phyloP scores from a whole-genome alignment of 1,284 basidiomycete species.

The Tausonia pullulans region DNA sequence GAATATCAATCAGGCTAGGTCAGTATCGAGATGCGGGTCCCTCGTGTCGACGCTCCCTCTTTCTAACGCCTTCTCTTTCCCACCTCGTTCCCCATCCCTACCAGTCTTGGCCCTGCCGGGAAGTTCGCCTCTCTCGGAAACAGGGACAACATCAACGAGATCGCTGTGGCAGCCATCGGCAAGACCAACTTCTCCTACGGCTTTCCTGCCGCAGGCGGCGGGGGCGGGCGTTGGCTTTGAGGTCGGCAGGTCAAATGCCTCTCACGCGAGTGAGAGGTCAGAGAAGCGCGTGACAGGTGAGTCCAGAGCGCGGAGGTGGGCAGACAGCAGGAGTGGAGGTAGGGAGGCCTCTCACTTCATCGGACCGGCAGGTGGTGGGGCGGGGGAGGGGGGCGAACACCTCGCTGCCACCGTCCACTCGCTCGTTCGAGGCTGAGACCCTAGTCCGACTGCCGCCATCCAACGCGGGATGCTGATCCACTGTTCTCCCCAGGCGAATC shows the following conservation, averaged over 20 bases:
- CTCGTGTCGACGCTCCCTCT: neutral
- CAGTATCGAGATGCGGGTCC: neutral
- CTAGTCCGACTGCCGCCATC: too few species aligned
- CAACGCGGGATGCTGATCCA: too few species aligned
- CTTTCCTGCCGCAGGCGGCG: constrained; percentile 6
- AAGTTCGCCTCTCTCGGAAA: constrained; percentile 1
- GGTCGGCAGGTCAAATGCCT: constrained; percentile 14
- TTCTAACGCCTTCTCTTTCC: neutral
- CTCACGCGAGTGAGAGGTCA: neutral
- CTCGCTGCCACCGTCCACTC: too few species aligned
- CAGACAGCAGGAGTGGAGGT: too few species aligned
- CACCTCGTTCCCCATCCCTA: neutral
- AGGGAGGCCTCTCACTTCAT: too few species aligned
- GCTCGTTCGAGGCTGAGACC: too few species aligned
- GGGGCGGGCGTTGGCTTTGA: constrained; percentile 13
- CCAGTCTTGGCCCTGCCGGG: neutral
- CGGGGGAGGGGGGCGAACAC: neutral
- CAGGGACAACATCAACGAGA: constrained; percentile 5
- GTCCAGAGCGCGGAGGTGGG: too few species aligned
- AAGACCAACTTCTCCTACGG: neutral
- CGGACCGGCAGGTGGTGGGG: neutral
- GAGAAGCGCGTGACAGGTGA: constrained; percentile 10
- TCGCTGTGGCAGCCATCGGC: constrained; percentile 6
- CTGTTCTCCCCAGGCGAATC: neutral
- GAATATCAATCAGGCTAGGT: constrained; percentile 6